These are phyloP conservation scores for Raddia distichophylla DNA, from an alignment of 176 grass and related monocot species.

Conservation along the genomic window DNA sequence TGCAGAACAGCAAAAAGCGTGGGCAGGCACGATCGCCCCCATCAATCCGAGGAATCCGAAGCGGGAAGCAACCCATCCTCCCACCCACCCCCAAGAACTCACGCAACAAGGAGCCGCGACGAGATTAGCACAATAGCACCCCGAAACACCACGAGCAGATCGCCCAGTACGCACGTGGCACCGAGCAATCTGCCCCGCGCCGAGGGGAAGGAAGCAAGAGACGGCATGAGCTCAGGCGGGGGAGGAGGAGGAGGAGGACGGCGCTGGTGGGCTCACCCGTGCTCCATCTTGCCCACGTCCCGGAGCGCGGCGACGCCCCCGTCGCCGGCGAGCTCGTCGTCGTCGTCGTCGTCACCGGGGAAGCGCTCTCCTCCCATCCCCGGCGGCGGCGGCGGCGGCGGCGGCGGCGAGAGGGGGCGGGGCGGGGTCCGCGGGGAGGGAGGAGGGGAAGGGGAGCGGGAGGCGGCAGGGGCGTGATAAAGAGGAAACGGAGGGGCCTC, in stretches of 20 bases:
- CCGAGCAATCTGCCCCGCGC: neutral
- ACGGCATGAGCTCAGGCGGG: neutral
- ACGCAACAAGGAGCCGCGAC: neutral
- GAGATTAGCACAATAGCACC: too few species aligned
- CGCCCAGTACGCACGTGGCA: neutral
- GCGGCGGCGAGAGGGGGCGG: conserved; percentile 17
- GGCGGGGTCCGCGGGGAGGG: neutral
- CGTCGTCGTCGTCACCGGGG: conserved; percentile 26
- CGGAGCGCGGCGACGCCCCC: conserved; percentile 12
- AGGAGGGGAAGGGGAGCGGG: neutral
- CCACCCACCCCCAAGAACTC: neutral
- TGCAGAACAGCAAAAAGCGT: conserved; percentile 11
- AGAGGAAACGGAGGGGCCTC: neutral
- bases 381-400: conserved; percentile 18
- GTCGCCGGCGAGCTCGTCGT: neutral
- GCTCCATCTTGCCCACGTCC: conserved; percentile 65
- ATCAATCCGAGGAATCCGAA: conserved; percentile 8
- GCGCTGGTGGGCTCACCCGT: conserved; percentile 49
- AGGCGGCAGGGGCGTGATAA: neutral
- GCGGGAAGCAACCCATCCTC: neutral
- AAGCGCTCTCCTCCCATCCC: conserved; percentile 49
- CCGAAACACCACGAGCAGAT: neutral
- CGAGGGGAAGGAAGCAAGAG: conserved; percentile 33
- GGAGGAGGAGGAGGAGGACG: neutral
- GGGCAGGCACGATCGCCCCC: neutral